Evolutionary conservation across 345 rosid species (phyloP).

Genomic region (Gossypium turneri): DNA sequence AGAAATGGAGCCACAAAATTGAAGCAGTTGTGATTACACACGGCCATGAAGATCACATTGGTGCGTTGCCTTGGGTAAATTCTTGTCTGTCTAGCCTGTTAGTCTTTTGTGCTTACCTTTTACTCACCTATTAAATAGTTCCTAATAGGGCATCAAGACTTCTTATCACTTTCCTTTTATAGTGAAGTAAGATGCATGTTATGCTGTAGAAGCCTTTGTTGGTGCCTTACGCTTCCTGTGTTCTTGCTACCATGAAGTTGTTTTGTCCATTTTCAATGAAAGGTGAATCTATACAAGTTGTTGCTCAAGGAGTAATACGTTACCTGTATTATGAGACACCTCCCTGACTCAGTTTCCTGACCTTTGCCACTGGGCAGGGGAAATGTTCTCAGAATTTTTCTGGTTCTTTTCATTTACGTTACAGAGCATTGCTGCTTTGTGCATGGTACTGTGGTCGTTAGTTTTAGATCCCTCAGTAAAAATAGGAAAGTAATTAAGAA

Average conservation of each 20-base stretch:
- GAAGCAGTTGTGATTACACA: slow-evolving; percentile 97
- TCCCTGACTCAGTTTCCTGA: not conserved
- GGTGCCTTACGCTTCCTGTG: not conserved
- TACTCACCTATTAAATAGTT: not conserved
- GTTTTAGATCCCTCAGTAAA: not conserved
- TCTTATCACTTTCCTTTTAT: not conserved
- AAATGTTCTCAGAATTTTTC: not conserved
- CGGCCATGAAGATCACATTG: slow-evolving; percentile 99
- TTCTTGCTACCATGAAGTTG: not conserved
- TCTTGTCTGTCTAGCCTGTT: slow-evolving; percentile 7
- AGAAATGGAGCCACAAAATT: slow-evolving; percentile 90
- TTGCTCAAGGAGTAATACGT: slow-evolving; percentile 1
- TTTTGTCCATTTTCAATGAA: not conserved
- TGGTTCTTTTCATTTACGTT: not conserved
- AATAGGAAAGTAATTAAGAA: not conserved
- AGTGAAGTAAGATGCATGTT: slow-evolving; percentile 6
- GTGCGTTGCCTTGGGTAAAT: slow-evolving; percentile 99
- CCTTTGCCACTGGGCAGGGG: not conserved
- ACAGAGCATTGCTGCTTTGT: not conserved
- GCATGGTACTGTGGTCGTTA: not conserved
- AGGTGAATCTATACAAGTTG: not conserved
- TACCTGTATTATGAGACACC: not conserved
- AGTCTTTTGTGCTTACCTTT: not conserved
- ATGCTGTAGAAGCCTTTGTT: not conserved
- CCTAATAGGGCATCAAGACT: not conserved